Percentiles rank a stretch among this genome's conserved stretches.
These are phyloP conservation scores for Coemansia sp. DNA, from an alignment of 192 early-diverging fungal genomes.

Conservation along the genomic window DNA sequence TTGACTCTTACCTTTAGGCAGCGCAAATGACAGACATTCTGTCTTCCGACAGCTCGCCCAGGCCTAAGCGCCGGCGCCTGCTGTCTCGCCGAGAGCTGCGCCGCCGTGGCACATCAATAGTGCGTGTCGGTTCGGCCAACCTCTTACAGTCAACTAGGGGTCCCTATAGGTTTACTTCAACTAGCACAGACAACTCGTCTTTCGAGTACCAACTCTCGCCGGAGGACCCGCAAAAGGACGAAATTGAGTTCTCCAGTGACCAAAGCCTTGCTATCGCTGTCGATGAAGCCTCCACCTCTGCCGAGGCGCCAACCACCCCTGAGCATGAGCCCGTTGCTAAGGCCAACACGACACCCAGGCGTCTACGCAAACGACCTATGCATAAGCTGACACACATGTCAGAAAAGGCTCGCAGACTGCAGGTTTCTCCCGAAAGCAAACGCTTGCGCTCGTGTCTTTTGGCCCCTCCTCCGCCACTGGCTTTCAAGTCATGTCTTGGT, in stretches of 20 bases:
- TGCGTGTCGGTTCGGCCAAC: slow-evolving; percentile 37
- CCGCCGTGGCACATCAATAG: slow-evolving; percentile 23
- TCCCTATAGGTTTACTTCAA: slow-evolving; percentile 23
- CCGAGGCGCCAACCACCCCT: not conserved
- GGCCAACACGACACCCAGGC: not conserved
- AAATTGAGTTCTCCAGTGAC: not conserved
- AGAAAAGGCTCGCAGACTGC: slow-evolving; percentile 17
- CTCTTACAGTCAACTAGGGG: slow-evolving; percentile 20
- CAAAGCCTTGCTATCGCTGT: not conserved
- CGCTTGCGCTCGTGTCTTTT: not conserved
- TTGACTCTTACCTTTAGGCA: not conserved
- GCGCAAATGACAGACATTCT: not conserved
- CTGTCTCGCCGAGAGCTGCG: slow-evolving; percentile 38
- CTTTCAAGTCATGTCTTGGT: slow-evolving; percentile 3
- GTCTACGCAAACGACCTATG: not conserved
- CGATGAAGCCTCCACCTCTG: not conserved
- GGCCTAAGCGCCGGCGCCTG: slow-evolving; percentile 22
- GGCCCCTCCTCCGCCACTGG: not conserved
- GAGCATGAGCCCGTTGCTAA: not conserved
- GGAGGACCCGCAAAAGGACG: not conserved
- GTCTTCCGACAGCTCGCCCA: not conserved
- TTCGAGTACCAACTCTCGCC: not conserved
- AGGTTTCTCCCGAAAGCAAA: slow-evolving; percentile 14
- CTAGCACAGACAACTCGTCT: not conserved
- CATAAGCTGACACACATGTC: slow-evolving; percentile 18